Percentiles rank a stretch among this genome's conserved stretches.
phyloP scores from a whole-genome alignment of 1,284 basidiomycete genomes.

The Pyrrhoderma noxium region DNA sequence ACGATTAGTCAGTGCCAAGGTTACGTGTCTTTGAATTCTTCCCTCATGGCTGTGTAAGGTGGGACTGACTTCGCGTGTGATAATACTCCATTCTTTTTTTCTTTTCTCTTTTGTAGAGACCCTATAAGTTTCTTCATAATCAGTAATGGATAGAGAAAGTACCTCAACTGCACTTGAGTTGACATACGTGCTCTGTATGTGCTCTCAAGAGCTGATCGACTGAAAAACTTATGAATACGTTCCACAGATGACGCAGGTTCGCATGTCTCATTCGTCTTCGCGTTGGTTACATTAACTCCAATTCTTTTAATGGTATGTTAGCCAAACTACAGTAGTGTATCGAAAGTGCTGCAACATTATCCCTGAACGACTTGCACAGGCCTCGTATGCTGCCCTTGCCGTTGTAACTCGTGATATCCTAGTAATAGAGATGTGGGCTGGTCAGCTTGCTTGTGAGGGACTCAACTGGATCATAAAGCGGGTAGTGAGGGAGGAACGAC shows the following conservation, averaged over 20 bases:
- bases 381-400: conserved; percentile 70
- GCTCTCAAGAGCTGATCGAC: neutral
- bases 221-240: conserved; percentile 11
- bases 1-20: too few species aligned
- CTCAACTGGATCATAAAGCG: conserved; percentile 70
- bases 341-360: conserved; percentile 16
- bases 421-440: conserved; percentile 76
- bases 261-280: conserved; percentile 50
- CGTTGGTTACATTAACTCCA: conserved; percentile 66
- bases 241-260: conserved; percentile 61
- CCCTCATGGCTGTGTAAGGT: too few species aligned
- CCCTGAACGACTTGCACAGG: conserved; percentile 32
- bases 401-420: conserved; percentile 73
- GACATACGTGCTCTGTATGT: conserved; percentile 61
- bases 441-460: conserved; percentile 68
- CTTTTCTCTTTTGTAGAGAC: neutral
- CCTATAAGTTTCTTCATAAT: neutral
- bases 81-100: neutral
- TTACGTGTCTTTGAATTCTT: too few species aligned
- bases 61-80: too few species aligned
- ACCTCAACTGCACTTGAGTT: conserved; percentile 45
- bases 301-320: conserved; percentile 64
- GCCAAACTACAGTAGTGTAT: conserved; percentile 1
- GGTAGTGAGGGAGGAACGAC: conserved; percentile 61
- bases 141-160: conserved; percentile 6